Base-by-base conservation (phyloP, 2,329 filamentous ascomycete genomes). In the Aspergillus japonicus region DNA sequence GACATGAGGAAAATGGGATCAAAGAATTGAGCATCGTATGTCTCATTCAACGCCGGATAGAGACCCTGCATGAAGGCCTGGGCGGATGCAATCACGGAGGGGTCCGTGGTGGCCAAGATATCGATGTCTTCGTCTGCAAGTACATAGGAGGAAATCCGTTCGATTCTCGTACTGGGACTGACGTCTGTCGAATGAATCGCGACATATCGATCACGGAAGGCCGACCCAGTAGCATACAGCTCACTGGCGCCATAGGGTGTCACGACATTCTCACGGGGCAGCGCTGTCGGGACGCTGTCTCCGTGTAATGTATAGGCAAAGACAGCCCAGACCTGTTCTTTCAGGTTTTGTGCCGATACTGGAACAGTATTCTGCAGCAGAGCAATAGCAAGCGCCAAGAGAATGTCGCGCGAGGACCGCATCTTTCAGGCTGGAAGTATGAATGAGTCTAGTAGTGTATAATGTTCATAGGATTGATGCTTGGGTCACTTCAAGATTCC, bases 21-120 rank as follows among this genome's bases (percentile, higher is more conserved):
- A 42, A 71, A 63, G 55, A 69, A 69, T 21, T 70, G 68, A 50
- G 69, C 64, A 57, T 72, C 73, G 52, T 75, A 71, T 3, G 71
- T 68, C 51, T 72, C 70, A 1, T 66, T 67, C 3, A 77, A 63
- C 12, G 84, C 83, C 35, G 85, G 85, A 68, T 87, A 87, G 10
- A 87, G 72, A 7, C 83, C 85, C 68, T 87, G 84, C 77, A 87
- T 80, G 66, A 87, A 87, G 2, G 85, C 84, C 64, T 85, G 82
- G 12, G 84, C 84, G 3, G 84, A 85, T 1, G 80, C 80, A 35
- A 80, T 69, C 2, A 79, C 76, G 57, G 78, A 79, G 59, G 82
- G 78, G 33, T 78, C 73, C 26, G 83, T 77, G 26, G 78, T 70
- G 0, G 84, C 77, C 50, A 81, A 70, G 11, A 84, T 72, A 54